Evolutionary conservation across 768 basidiomycete species (phyloP).

Genomic region (Mycena alexandri): DNA sequence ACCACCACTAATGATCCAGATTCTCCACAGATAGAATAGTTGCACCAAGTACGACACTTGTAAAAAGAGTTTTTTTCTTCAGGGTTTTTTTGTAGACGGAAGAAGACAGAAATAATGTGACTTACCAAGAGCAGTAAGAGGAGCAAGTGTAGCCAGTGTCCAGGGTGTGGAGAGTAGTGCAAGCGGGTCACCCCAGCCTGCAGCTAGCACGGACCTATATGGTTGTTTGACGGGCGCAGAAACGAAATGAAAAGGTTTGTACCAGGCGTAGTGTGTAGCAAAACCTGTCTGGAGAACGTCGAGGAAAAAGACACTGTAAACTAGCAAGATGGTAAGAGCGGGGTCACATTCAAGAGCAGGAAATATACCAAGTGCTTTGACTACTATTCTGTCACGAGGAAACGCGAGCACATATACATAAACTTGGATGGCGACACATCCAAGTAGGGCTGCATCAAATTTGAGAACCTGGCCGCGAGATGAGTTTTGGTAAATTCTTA

Average conservation of each 20-base stretch:
- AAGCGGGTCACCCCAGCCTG: constrained; percentile 12
- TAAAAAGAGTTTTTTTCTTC: too few species aligned
- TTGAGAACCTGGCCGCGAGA: constrained; percentile 9
- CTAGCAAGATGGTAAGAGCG: constrained; percentile 10
- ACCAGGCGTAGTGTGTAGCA: constrained; percentile 23
- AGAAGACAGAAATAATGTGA: constrained; percentile 1
- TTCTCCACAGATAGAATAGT: constrained; percentile 21
- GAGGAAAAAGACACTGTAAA: constrained; percentile 20
- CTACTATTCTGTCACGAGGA: constrained; percentile 13
- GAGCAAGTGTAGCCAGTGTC: constrained; percentile 18
- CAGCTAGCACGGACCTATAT: constrained; percentile 16
- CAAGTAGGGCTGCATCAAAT: constrained; percentile 15
- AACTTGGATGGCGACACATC: constrained; percentile 20
- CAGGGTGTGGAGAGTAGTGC: constrained; percentile 18
- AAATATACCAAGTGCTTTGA: constrained; percentile 21
- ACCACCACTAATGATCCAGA: constrained; percentile 20
- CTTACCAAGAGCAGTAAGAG: constrained; percentile 22
- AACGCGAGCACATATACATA: constrained; percentile 16
- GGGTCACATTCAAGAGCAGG: not conserved
- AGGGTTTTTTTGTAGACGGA: too few species aligned
- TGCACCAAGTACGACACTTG: too few species aligned
- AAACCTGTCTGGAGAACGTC: constrained; percentile 20
- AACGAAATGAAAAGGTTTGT: not conserved
- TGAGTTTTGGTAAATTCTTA: not conserved
- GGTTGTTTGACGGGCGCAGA: not conserved